Conservation (phyloP, 306 rosid genomes). For the Citrullus amarus region DNA sequence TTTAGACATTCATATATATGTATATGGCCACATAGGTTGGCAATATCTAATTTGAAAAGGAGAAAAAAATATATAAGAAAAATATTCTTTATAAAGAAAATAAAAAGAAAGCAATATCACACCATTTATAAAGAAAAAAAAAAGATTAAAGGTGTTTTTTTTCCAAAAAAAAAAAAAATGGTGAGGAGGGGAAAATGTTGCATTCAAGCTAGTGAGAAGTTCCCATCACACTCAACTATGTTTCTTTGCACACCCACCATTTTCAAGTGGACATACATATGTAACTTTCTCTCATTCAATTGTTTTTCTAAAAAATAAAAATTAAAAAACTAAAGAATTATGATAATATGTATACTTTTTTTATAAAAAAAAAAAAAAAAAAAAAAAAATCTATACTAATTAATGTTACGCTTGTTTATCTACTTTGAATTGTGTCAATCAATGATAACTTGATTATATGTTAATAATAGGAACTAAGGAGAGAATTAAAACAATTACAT, state of each 20-base stretch:
- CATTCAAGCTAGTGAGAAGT: conserved; percentile 9
- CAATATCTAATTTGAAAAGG: not conserved
- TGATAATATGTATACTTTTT: too few relatives aligned
- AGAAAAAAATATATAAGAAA: not conserved
- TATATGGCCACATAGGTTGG: not conserved
- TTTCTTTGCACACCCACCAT: conserved; percentile 3
- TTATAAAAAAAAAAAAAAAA: too few relatives aligned
- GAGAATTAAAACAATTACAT: too few relatives aligned
- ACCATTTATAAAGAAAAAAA: not conserved
- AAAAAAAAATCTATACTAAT: too few relatives aligned
- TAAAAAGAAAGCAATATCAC: not conserved
- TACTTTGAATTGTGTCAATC: too few relatives aligned
- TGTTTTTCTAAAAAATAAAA: too few relatives aligned
- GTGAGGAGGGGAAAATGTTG: conserved; percentile 1
- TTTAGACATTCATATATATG: not conserved
- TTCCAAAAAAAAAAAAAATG: not conserved
- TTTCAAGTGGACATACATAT: not conserved
- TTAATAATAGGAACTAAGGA: too few relatives aligned
- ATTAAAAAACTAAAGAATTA: too few relatives aligned
- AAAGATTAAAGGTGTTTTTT: not conserved
- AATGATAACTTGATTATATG: too few relatives aligned
- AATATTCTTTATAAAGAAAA: not conserved
- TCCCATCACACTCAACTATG: not conserved
- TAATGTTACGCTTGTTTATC: too few relatives aligned
- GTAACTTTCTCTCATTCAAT: not conserved